phyloP scores from a whole-genome alignment of 75 land plant species.

The Picea sitchensis region DNA sequence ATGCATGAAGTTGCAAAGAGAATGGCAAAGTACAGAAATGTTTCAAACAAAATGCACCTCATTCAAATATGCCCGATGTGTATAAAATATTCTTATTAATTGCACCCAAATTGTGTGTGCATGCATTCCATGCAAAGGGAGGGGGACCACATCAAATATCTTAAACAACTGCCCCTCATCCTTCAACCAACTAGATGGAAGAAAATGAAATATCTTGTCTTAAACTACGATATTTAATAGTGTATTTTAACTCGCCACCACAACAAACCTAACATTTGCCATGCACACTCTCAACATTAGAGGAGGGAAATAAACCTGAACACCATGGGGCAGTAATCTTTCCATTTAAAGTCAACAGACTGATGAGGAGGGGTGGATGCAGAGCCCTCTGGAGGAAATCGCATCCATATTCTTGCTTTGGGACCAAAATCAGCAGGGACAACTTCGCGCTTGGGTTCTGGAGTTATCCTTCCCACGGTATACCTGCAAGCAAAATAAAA shows the following conservation, averaged over 20 bases:
- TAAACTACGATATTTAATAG: neutral
- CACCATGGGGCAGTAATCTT: constrained; percentile 84
- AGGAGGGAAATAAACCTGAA: constrained; percentile 46
- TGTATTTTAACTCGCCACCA: neutral
- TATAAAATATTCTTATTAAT: neutral
- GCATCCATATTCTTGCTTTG: constrained; percentile 69
- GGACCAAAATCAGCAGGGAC: constrained; percentile 70
- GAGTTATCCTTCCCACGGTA: constrained; percentile 68
- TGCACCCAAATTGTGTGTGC: neutral
- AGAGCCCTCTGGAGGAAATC: constrained; percentile 76
- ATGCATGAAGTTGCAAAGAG: neutral
- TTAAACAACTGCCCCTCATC: neutral
- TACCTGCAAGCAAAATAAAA: constrained; percentile 27
- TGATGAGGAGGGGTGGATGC: constrained; percentile 79
- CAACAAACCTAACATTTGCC: neutral
- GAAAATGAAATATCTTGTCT: neutral
- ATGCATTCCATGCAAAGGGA: neutral
- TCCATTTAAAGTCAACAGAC: constrained; percentile 75
- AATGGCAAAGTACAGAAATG: neutral
- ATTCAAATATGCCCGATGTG: neutral
- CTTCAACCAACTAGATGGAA: neutral
- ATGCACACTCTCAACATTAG: neutral
- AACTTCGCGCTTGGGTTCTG: constrained; percentile 37
- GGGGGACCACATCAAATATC: neutral
- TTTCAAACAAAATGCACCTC: neutral